Evolutionary conservation across 1,284 basidiomycete genomes (phyloP).

Genomic region (Tetrapyrgos nigripes): DNA sequence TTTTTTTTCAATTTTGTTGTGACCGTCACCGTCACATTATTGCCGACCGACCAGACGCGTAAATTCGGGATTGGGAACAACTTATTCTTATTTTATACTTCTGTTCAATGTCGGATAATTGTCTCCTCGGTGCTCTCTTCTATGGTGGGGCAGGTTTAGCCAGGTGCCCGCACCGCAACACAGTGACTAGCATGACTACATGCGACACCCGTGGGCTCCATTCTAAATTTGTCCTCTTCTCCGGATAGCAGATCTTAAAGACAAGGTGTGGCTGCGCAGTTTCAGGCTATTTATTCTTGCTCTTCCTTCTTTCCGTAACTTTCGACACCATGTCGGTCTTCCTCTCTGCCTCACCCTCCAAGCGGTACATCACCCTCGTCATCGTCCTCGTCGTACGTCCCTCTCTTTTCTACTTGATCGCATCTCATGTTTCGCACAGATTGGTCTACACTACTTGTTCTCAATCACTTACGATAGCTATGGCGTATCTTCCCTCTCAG

Average conservation of each 20-base stretch:
- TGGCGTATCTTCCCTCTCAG: slow-evolving; percentile 23
- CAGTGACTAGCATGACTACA: neutral
- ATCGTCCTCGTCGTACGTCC: slow-evolving; percentile 54
- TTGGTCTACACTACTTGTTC: slow-evolving; percentile 46
- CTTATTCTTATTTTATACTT: no score
- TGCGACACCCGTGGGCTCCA: neutral
- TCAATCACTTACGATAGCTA: slow-evolving; percentile 40
- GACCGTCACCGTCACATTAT: no score
- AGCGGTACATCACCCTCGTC: slow-evolving; percentile 53
- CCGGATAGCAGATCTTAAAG: neutral
- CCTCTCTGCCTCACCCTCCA: slow-evolving; percentile 49
- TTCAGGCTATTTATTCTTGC: slow-evolving; percentile 11
- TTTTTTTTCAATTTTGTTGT: no score
- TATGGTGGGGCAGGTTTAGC: no score
- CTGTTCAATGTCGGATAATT: no score
- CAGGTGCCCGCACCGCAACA: no score
- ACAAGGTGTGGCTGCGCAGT: neutral
- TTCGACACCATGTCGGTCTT: slow-evolving; percentile 17
- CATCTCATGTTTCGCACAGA: slow-evolving; percentile 25
- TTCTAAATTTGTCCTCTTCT: neutral
- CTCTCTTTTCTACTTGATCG: neutral
- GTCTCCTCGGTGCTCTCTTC: no score
- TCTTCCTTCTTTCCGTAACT: neutral
- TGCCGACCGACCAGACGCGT: no score
- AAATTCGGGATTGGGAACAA: no score